These are phyloP conservation scores for Aureobasidium namibiae DNA, from an alignment of 2,329 filamentous ascomycete genomes.

Conservation along the genomic window DNA sequence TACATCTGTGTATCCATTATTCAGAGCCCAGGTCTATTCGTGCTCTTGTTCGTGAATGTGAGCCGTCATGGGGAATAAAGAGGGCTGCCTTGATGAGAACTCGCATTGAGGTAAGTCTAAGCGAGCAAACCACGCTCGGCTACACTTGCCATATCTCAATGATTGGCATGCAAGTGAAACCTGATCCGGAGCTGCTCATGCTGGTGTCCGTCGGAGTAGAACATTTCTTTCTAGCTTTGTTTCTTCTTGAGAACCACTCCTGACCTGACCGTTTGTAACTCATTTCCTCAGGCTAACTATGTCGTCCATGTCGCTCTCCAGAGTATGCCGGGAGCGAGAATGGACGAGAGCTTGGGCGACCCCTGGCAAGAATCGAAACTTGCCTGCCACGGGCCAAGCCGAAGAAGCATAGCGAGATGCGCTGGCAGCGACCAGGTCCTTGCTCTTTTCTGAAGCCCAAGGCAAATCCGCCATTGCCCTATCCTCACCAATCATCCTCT, in stretches of 20 bases:
- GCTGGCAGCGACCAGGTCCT: slow-evolving; percentile 6
- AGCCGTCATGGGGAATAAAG: neutral
- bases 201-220: neutral
- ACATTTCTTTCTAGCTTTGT: slow-evolving; percentile 6
- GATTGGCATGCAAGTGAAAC: slow-evolving; percentile 10
- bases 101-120: neutral
- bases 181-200: slow-evolving; percentile 4
- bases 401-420: slow-evolving; percentile 4
- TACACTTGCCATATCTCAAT: neutral
- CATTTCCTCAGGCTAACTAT: neutral
- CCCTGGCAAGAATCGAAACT: neutral
- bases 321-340: neutral
- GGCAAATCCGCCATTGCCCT: neutral
- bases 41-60: neutral
- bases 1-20: neutral
- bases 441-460: neutral
- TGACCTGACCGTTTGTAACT: neutral
- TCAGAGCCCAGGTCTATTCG: neutral
- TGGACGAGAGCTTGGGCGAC: neutral
- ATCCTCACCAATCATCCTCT: neutral
- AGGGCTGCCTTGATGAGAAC: neutral
- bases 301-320: neutral
- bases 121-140: neutral
- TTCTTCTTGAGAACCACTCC: slow-evolving; percentile 1
- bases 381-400: slow-evolving; percentile 8